Base-by-base conservation (phyloP, 2,329 filamentous ascomycete species). In the Fusarium tricinctum region DNA sequence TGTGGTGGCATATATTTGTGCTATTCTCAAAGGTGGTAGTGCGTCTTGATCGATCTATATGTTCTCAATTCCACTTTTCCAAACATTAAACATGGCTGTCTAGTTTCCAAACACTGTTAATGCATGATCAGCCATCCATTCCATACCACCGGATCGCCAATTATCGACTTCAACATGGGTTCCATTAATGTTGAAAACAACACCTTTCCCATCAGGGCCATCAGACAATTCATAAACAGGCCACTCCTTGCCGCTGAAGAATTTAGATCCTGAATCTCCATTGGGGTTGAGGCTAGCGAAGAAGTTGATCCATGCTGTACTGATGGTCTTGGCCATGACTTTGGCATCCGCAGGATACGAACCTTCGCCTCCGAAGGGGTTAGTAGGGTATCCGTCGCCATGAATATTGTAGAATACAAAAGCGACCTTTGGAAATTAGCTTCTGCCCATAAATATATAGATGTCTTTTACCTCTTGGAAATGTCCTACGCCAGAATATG, bases 371-470 rank as follows among this genome's bases (percentile, higher is more conserved):
- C 62, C 75, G 30, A 78, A 77, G 2, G 78, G 78, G 50, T 77
- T 77, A 0, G 45, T 58, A n/a, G 44, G 51, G 40, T 79, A 79
- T 42, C 77, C 77, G 8, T 70, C 61, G 17, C 77, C 78, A 30
- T 73, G 66, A 14, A 74, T 45, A 48, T 79, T 80, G 43, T 75
- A 72, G 55, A 85, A 83, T n/a, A 79, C 76, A 52, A 85, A 78
- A 8, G 79, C 73, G 20, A 84, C 75, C 55, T 82, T 20, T 1
- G 3, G 10, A 19, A 4, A 22, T 61, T 9, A 64, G 43, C 10
- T 17, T 2, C n/a, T 26, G 17, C 4, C 6, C 0, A 19, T n/a
- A 17, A 10, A 13, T 3, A 3, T 14, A 4, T 14, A 6, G n/a
- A 0, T 14, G 3, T 17, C 0, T 4, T 20, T 42, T 35, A 73